A percentile compares a stretch with the other conserved stretches of the same genome.
Evolutionary conservation across 495 filamentous ascomycete species (phyloP).

Genomic region (Hamigera avellanea): DNA sequence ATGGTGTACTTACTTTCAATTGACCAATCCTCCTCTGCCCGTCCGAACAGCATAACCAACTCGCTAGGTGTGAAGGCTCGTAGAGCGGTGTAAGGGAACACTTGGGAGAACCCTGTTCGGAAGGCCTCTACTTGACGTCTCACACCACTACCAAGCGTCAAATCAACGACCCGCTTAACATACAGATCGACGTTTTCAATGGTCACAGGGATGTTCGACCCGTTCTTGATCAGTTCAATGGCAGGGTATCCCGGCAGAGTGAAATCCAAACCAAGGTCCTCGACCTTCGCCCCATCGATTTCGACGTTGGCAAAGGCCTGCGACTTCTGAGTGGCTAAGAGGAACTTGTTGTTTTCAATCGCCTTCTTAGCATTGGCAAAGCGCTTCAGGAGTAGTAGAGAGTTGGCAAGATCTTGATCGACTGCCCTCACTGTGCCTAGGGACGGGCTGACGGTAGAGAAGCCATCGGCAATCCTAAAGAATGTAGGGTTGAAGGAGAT

Average conservation of each 20-base stretch:
- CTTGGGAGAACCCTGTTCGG: slow-evolving; percentile 81
- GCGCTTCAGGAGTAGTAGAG: slow-evolving; percentile 77
- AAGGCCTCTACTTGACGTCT: slow-evolving; percentile 86
- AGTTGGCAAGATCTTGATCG: slow-evolving; percentile 74
- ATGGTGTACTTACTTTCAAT: slow-evolving; percentile 66
- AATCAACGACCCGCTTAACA: slow-evolving; percentile 80
- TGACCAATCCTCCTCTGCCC: slow-evolving; percentile 93
- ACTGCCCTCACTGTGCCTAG: slow-evolving; percentile 88
- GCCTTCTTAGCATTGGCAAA: slow-evolving; percentile 73
- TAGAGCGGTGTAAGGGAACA: slow-evolving; percentile 89
- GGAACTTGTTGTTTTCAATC: slow-evolving; percentile 55
- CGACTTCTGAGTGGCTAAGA: slow-evolving; percentile 57
- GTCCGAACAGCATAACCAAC: slow-evolving; percentile 91
- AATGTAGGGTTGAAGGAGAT: slow-evolving; percentile 96
- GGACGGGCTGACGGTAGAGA: slow-evolving; percentile 65
- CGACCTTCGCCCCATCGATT: slow-evolving; percentile 63
- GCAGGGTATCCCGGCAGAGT: slow-evolving; percentile 85
- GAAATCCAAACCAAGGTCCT: slow-evolving; percentile 87
- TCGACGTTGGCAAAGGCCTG: slow-evolving; percentile 53
- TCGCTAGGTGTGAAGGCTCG: slow-evolving; percentile 94
- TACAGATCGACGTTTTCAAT: slow-evolving; percentile 86
- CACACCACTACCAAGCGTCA: slow-evolving; percentile 81
- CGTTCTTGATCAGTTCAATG: slow-evolving; percentile 72
- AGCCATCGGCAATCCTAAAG: slow-evolving; percentile 81
- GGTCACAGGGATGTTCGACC: slow-evolving; percentile 60